Evolutionary conservation across 2,329 filamentous ascomycete genomes (phyloP), one percentile per base, ranked within the genome.

Genomic region (Botrytis tulipae): DNA sequence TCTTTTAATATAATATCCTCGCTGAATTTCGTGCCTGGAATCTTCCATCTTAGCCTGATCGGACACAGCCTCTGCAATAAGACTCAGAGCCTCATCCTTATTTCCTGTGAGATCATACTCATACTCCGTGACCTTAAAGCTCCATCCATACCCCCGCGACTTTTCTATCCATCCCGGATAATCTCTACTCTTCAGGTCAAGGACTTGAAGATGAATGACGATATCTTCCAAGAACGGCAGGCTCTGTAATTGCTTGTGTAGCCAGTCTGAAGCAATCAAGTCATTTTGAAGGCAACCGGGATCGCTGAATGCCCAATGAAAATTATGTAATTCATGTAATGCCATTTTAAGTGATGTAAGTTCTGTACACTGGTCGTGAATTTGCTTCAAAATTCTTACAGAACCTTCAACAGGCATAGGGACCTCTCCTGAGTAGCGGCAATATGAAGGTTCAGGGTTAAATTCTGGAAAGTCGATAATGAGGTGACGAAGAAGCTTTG

Each of bases 371-470:
- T 29, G 37, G 0, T 63, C 37, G 18, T 9, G 4, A 4, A 63
- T 63, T 6, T 63, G 37, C 16, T 42, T 63, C 3, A 42, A 42
- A 0, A 29, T 42, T 29, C 37, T 25, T 9, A 63, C 14, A 16
- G 7, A 29, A 16, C 20, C 25, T 12, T 62, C 60, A 37, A 29
- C 25, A 7, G 25, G 14, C 16, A 29, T 25, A 25, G 7, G 7
- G 6, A 25, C 25, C 4, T 37, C 22, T 37, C 20, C 8, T 18
- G 35, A 22, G 35, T 0, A 1, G 25, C 10, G 9, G 14, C 3
- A 18, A 2, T 16, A 1, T n/a, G 0, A 14, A 62, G 12, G 7
- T 3, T 1, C 0, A n/a, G 22, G 7, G 1, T 12, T 9, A 10
- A 29, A 40, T 8, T 14, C 4, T 16, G 37, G 37, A 29, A 62